A percentile compares a stretch with the other conserved stretches of the same genome.
Evolutionary conservation across 345 rosid genomes (phyloP).

Genomic region (Orychophragmus violaceus): DNA sequence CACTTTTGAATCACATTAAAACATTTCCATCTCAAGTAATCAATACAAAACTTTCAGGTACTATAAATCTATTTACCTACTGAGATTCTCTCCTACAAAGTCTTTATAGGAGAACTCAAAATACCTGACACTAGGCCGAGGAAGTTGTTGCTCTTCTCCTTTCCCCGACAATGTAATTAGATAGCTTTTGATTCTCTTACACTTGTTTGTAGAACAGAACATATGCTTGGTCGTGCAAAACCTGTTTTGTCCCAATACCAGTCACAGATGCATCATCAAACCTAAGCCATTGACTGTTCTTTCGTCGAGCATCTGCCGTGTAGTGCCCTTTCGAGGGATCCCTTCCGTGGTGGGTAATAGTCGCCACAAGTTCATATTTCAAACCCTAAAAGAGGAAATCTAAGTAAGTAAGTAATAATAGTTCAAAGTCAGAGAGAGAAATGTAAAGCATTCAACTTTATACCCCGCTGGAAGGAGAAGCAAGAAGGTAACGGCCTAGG

Average conservation of each 20-base stretch:
- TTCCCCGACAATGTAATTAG: background rate
- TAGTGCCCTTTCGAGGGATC: slow-evolving; percentile 95
- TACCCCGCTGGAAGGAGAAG: slow-evolving; percentile 65
- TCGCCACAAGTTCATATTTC: slow-evolving; percentile 85
- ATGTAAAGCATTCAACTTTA: background rate
- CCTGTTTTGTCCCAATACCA: slow-evolving; percentile 55
- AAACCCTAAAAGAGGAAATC: slow-evolving; percentile 44
- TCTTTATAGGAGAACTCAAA: slow-evolving; percentile 1
- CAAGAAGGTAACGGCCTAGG: slow-evolving; percentile 61
- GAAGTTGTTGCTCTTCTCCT: background rate
- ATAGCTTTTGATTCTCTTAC: slow-evolving; percentile 28
- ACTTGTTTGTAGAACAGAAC: slow-evolving; percentile 84
- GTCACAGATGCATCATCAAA: slow-evolving; percentile 83
- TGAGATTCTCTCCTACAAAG: slow-evolving; percentile 10
- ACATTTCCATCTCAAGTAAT: slow-evolving; percentile 25
- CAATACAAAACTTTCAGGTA: slow-evolving; percentile 23
- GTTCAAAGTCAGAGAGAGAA: background rate
- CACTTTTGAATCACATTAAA: background rate
- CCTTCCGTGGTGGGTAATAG: slow-evolving; percentile 87
- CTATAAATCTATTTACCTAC: slow-evolving; percentile 28
- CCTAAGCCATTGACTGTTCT: slow-evolving; percentile 72
- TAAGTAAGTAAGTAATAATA: background rate
- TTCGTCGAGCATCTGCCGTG: slow-evolving; percentile 69
- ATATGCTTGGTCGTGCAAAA: slow-evolving; percentile 88
- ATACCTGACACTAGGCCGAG: background rate